Percentiles rank a stretch among this genome's conserved stretches.
phyloP scores from a whole-genome alignment of 805 yeast species.

The Lipomyces lipofer region DNA sequence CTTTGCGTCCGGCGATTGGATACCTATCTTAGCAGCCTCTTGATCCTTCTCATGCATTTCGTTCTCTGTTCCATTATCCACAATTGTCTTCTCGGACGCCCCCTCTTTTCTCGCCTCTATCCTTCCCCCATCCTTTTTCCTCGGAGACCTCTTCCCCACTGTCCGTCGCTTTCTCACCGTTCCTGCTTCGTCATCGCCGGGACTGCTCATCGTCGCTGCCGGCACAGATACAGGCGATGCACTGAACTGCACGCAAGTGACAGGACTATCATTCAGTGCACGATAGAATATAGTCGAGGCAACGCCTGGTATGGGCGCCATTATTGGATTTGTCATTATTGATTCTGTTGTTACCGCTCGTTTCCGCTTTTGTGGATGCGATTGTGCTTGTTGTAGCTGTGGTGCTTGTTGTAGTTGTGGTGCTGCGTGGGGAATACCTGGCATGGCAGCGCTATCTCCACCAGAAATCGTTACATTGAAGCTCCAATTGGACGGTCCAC shows the following conservation, averaged over 20 bases:
- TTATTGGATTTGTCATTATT: neutral
- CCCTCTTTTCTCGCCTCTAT: too few species aligned
- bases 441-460: neutral
- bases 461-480: constrained; percentile 20
- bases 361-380: too few species aligned
- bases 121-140: neutral
- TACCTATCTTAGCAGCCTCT: too few species aligned
- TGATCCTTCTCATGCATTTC: neutral
- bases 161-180: neutral
- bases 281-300: neutral
- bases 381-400: too few species aligned
- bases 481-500: constrained; percentile 21
- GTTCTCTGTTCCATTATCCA: neutral
- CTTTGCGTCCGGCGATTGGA: too few species aligned
- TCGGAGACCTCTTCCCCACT: neutral
- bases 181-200: neutral
- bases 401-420: too few species aligned
- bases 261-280: neutral
- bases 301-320: neutral
- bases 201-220: neutral
- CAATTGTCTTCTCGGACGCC: too few species aligned
- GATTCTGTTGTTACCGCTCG: neutral
- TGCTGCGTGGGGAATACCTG: neutral
- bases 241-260: neutral
- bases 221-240: neutral